A percentile compares a stretch with the other conserved stretches of the same genome.
These are phyloP conservation scores for Russula ochroleuca DNA, from an alignment of 768 basidiomycete genomes.

Conservation along the genomic window DNA sequence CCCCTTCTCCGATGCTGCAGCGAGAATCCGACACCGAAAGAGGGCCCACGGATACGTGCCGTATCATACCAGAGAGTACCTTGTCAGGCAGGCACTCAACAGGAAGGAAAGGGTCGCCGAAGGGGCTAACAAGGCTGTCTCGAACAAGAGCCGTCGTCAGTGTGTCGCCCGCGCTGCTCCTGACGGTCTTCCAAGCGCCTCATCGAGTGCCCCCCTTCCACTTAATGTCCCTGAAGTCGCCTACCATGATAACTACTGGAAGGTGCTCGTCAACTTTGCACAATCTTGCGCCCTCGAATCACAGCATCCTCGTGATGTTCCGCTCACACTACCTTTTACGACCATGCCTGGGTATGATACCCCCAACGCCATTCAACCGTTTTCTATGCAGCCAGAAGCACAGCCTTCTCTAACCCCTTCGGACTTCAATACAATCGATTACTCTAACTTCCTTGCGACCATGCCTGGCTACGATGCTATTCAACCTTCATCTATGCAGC, in stretches of 20 bases:
- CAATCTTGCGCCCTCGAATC: not conserved
- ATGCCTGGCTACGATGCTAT: not conserved
- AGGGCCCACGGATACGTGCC: slow-evolving; percentile 5
- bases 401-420: not conserved
- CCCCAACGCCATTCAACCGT: not conserved
- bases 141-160: not conserved
- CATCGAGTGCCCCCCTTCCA: not conserved
- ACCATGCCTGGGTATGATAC: not conserved
- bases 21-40: slow-evolving; percentile 16
- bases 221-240: not conserved
- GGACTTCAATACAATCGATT: not conserved
- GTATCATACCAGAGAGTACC: slow-evolving; percentile 9
- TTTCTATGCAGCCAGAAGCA: not conserved
- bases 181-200: not conserved
- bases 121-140: not conserved
- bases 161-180: not conserved
- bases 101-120: not conserved
- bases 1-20: not conserved
- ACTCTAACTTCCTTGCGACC: not conserved
- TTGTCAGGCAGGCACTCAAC: not conserved
- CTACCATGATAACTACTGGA: slow-evolving; percentile 16
- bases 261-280: not conserved
- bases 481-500: not conserved
- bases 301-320: not conserved
- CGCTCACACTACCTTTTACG: not conserved